phyloP scores from a whole-genome alignment of 768 basidiomycete species.

The Psilocybe tampanensis region DNA sequence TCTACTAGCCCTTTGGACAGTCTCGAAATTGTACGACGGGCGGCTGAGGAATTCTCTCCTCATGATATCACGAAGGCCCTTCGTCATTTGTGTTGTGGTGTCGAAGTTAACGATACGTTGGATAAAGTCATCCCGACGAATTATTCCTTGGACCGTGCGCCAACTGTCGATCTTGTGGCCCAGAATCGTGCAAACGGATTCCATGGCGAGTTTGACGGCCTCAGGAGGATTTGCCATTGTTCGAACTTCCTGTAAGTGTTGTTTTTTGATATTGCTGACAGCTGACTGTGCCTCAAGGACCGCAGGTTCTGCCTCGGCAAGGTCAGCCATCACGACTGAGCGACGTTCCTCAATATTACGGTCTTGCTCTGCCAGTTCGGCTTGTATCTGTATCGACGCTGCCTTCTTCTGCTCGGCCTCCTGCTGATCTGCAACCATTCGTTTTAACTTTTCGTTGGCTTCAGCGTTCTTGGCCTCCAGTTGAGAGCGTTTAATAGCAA shows the following conservation, averaged over 20 bases:
- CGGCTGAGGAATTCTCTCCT: constrained; percentile 90
- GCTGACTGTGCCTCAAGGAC: constrained; percentile 93
- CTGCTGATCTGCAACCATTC: constrained; percentile 98
- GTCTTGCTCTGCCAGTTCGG: constrained; percentile 91
- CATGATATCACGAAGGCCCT: constrained; percentile 85
- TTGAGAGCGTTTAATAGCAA: constrained; percentile 91
- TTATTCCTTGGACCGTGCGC: constrained; percentile 94
- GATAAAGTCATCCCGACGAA: constrained; percentile 97
- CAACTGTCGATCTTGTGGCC: constrained; percentile 98
- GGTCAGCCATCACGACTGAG: constrained; percentile 89
- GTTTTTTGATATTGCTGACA: constrained; percentile 95
- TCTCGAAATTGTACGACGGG: constrained; percentile 93
- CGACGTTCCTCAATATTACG: constrained; percentile 85
- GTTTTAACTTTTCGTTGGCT: constrained; percentile 95
- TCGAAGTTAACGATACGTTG: constrained; percentile 95
- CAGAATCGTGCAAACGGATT: constrained; percentile 94
- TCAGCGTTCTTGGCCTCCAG: constrained; percentile 92
- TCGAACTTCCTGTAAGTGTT: constrained; percentile 95
- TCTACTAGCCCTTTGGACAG: constrained; percentile 91
- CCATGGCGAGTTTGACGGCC: constrained; percentile 97
- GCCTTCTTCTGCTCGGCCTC: constrained; percentile 98
- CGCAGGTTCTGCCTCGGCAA: constrained; percentile 97
- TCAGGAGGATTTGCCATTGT: constrained; percentile 99
- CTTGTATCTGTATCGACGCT: constrained; percentile 95
- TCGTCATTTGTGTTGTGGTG: constrained; percentile 89